Percentiles rank a stretch among this genome's conserved stretches.
Conservation (phyloP, 2,329 filamentous ascomycete genomes). For the Furcasterigmium furcatum region DNA sequence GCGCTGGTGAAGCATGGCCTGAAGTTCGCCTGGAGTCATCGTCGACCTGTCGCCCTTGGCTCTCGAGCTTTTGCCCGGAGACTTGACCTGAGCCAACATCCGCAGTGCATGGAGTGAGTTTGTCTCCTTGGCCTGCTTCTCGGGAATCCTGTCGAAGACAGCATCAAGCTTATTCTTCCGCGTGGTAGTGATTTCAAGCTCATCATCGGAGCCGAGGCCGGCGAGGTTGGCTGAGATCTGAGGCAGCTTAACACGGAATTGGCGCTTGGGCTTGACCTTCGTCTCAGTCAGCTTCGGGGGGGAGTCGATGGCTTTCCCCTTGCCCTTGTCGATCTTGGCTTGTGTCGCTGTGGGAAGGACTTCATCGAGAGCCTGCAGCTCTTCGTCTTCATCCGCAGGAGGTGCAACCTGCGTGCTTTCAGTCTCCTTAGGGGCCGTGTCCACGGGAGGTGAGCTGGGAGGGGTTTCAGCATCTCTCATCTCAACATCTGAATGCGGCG, state of each 20-base stretch:
- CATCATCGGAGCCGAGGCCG: conserved; percentile 49
- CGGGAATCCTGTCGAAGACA: conserved; percentile 69
- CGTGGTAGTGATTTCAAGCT: conserved; percentile 58
- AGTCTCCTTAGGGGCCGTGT: conserved; percentile 1
- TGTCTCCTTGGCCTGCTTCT: conserved; percentile 59
- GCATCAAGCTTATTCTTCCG: conserved; percentile 50
- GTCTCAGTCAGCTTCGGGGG: conserved; percentile 12
- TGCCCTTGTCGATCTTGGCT: conserved; percentile 51
- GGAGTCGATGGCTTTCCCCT: conserved; percentile 41
- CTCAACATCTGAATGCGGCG: conserved; percentile 48
- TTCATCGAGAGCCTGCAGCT: conserved; percentile 35
- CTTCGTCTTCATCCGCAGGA: conserved; percentile 19
- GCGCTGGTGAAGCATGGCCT: conserved; percentile 63
- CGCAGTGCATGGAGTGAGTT: conserved; percentile 66
- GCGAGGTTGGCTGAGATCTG: conserved; percentile 31
- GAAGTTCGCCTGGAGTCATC: conserved; percentile 69
- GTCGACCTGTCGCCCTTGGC: conserved; percentile 40
- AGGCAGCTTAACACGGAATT: conserved; percentile 49
- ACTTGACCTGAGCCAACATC: conserved; percentile 69
- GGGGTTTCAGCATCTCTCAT: conserved; percentile 46
- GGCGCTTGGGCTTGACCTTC: conserved; percentile 35
- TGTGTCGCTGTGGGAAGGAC: conserved; percentile 20
- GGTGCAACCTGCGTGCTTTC: conserved; percentile 1
- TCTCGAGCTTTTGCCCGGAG: conserved; percentile 50
- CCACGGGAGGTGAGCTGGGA: conserved; percentile 23